These are phyloP conservation scores for Blepharisma undulans DNA, from an alignment of 169 alveolate genomes.

Conservation along the genomic window DNA sequence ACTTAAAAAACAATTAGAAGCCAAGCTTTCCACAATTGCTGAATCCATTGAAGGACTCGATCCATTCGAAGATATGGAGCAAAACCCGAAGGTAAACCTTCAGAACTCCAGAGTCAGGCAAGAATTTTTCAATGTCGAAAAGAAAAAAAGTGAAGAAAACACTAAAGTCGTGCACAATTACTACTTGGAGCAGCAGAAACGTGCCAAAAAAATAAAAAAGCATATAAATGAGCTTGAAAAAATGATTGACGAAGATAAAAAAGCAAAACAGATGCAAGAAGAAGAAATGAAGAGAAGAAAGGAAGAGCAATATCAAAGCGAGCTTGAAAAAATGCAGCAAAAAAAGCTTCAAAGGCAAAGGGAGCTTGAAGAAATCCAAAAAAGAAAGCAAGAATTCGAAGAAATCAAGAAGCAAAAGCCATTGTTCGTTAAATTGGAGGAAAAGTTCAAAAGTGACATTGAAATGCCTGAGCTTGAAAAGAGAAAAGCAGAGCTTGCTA, in stretches of 20 bases:
- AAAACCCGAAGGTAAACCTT: not conserved
- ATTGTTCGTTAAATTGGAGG: not conserved
- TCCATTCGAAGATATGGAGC: not conserved
- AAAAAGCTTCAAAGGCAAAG: not conserved
- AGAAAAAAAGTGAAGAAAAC: not conserved
- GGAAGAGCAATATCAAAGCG: not conserved
- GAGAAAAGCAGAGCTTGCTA: not conserved
- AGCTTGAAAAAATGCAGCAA: not conserved
- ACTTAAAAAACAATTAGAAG: constrained; percentile 24
- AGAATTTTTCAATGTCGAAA: constrained; percentile 8
- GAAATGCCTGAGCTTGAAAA: not conserved
- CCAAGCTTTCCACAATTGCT: constrained; percentile 2
- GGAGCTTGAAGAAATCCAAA: not conserved
- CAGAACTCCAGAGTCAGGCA: not conserved
- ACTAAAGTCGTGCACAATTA: not conserved
- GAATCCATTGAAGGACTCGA: not conserved
- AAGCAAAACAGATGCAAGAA: not conserved
- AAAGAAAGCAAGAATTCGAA: constrained; percentile 20
- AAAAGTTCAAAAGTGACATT: not conserved
- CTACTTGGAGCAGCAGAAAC: not conserved
- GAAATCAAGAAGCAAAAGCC: not conserved
- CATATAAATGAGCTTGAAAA: not conserved
- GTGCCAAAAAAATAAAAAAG: not conserved
- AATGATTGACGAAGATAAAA: not conserved
- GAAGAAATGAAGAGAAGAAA: not conserved